Conservation (phyloP, 768 basidiomycete species). For the Gymnopilus dilepis region DNA sequence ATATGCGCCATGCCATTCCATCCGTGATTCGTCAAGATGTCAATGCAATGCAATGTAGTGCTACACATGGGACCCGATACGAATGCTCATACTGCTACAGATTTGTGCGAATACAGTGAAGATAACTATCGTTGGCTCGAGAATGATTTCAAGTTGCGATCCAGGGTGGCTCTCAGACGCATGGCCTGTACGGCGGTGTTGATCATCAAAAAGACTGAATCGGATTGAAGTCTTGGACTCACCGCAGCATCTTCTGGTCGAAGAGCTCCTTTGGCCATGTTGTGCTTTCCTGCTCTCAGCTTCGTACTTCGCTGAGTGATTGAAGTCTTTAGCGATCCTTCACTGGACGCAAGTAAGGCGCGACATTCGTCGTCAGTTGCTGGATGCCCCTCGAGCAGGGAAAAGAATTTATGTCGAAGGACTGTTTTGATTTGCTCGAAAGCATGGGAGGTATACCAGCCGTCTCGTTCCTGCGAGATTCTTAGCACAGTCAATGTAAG, state of each 20-base stretch:
- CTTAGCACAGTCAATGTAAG: not conserved
- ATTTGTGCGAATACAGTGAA: not conserved
- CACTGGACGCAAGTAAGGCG: conserved; percentile 55
- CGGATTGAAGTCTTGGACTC: conserved; percentile 31
- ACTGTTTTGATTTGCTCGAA: conserved; percentile 86
- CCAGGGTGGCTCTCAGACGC: conserved; percentile 68
- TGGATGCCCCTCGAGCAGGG: conserved; percentile 71
- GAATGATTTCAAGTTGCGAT: conserved; percentile 53
- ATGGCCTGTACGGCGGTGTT: conserved; percentile 53
- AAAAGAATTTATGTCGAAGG: conserved; percentile 85
- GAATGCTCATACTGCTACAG: not conserved
- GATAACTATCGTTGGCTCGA: conserved; percentile 32
- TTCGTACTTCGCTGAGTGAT: conserved; percentile 53
- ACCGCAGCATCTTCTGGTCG: conserved; percentile 86
- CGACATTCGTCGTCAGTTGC: conserved; percentile 78
- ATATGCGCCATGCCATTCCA: conserved; percentile 2
- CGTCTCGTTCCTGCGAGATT: conserved; percentile 70
- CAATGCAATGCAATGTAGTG: not conserved
- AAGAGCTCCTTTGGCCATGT: conserved; percentile 87
- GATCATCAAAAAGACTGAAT: not conserved
- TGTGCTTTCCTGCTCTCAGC: conserved; percentile 74
- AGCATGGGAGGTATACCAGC: conserved; percentile 83
- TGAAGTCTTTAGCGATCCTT: conserved; percentile 44
- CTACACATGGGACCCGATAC: conserved; percentile 4
- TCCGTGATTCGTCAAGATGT: not conserved